Evolutionary conservation across 805 yeast species (phyloP), one percentile per base, ranked within the genome.

Genomic region (Huiozyma sinensis): DNA sequence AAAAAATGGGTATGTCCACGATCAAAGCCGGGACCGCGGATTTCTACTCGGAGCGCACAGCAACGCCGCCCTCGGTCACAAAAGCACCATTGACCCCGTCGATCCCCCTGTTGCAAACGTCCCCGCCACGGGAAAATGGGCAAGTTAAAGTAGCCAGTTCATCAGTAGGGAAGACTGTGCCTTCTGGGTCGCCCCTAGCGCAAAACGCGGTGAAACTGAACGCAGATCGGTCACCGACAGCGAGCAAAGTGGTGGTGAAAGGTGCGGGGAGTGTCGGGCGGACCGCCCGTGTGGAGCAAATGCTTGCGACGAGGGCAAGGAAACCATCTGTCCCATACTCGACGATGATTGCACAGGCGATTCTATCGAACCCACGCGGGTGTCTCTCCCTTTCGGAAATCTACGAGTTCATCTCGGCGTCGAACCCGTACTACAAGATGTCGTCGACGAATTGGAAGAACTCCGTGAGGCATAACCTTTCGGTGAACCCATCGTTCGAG

Each of bases 251-350:
- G 24, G 24, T 17, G 24, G 24, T 17, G 24, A 17, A 17, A 17
- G 24, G 4, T 17, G 24, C 24, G 24, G 4, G 4, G 24, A 17
- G 24, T 17, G 24, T 17, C 24, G 24, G 24, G 24, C 24, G 4
- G 24, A 17, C 24, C 24, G 24, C 24, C 24, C 24, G 24, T 17
- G 24, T 17, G 4, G 24, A 17, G 24, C 24, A 32, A 4, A 10
- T 32, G n/a, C n/a, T 32, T 3, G 34, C 34, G n/a, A 32, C 34
- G 32, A 10, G 11, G 40, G n/a, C n/a, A n/a, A 36, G n/a, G 35
- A 92, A 92, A 64, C 97, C 97, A 2, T 97, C 97, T 1, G 88
- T 81, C 58, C 81, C 95, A 13, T 92, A 92, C 59, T 97, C 97
- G 0, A 89, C 97, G 1, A 85, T 92, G 96, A 92, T 92, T 52